Conservation (phyloP, 2,329 filamentous ascomycete genomes). For the Ophiosphaerella korrae region DNA sequence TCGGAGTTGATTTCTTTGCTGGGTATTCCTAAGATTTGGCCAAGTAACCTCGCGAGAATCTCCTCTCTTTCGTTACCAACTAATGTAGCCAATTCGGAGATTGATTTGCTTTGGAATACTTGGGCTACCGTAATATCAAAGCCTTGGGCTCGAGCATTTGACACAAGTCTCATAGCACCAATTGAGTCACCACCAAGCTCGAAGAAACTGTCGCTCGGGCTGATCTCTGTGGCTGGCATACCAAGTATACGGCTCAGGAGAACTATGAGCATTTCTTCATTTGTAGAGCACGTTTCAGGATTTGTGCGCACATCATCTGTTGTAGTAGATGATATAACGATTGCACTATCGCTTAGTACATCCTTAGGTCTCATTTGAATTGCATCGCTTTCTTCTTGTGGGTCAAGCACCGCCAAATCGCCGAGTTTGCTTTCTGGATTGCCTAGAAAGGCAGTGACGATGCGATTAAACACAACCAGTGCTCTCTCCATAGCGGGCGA, state of each 20-base stretch:
- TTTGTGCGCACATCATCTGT: not conserved
- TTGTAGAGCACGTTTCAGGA: conserved; percentile 24
- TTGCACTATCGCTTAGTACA: conserved; percentile 25
- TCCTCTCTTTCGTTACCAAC: conserved; percentile 45
- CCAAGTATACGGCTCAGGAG: conserved; percentile 36
- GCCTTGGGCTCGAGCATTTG: conserved; percentile 43
- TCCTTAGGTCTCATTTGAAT: conserved; percentile 28
- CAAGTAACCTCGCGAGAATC: conserved; percentile 34
- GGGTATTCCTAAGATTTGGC: conserved; percentile 36
- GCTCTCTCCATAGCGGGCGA: conserved; percentile 59
- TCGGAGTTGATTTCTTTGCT: conserved; percentile 42
- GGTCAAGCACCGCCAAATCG: conserved; percentile 34
- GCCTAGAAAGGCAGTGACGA: conserved; percentile 58
- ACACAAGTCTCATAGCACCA: conserved; percentile 52
- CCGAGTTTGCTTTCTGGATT: conserved; percentile 39
- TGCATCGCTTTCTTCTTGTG: conserved; percentile 37
- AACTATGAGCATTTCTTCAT: conserved; percentile 29
- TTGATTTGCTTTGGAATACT: conserved; percentile 50
- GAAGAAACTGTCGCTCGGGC: conserved; percentile 50
- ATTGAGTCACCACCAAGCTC: conserved; percentile 55
- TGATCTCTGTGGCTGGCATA: conserved; percentile 42
- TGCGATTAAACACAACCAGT: conserved; percentile 58
- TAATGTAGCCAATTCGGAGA: conserved; percentile 59
- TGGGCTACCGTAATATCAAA: conserved; percentile 50
- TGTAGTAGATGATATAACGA: conserved; percentile 17